phyloP scores from a whole-genome alignment of 2,329 filamentous ascomycete species.

The Paecilomyces sp. region DNA sequence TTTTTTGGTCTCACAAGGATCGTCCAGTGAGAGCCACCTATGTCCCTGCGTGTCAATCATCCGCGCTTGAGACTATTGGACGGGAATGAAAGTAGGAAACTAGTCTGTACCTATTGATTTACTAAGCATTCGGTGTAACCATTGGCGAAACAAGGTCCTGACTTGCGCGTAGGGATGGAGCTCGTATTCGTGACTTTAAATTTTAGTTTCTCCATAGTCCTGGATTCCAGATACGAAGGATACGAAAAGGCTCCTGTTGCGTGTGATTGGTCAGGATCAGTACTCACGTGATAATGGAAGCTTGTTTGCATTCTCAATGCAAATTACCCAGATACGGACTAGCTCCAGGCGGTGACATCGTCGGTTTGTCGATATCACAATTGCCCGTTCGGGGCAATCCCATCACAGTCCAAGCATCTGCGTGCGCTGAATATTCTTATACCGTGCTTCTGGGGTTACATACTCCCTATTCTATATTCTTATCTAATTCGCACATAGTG shows the following conservation, averaged over 20 bases:
- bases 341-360: neutral
- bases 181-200: neutral
- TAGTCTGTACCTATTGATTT: neutral
- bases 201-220: neutral
- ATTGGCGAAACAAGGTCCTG: neutral
- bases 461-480: neutral
- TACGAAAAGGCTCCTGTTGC: no score
- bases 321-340: neutral
- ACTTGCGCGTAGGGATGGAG: neutral
- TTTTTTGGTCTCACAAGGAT: neutral
- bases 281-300: neutral
- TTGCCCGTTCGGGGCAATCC: neutral
- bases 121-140: neutral
- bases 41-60: neutral
- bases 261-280: no score
- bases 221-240: neutral
- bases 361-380: neutral
- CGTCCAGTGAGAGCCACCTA: neutral
- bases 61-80: neutral
- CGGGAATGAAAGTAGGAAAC: neutral
- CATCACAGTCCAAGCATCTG: neutral
- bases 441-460: neutral
- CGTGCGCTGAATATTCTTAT: neutral
- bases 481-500: neutral
- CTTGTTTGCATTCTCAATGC: neutral